Evolutionary conservation across 257 asterid genomes (phyloP).

Genomic region (Verbascum thapsus): DNA sequence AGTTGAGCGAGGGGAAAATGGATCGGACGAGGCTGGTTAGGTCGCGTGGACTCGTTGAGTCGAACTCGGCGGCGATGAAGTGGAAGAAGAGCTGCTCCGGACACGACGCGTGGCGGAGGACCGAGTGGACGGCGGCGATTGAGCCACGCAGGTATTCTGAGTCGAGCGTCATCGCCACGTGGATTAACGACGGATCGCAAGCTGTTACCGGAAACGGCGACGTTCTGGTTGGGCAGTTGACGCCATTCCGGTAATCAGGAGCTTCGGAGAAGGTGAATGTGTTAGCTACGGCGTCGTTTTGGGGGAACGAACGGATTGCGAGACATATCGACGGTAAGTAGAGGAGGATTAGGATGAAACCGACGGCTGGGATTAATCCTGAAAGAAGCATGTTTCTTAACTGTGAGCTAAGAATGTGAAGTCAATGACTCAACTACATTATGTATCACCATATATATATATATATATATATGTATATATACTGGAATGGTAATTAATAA

Average conservation of each 20-base stretch:
- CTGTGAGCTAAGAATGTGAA: slow-evolving; percentile 13
- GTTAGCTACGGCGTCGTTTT: slow-evolving; percentile 12
- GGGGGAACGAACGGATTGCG: slow-evolving; percentile 70
- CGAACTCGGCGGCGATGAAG: slow-evolving; percentile 77
- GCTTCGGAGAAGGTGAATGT: slow-evolving; percentile 47
- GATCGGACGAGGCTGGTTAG: slow-evolving; percentile 61
- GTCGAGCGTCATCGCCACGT: slow-evolving; percentile 86
- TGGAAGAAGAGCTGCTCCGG: slow-evolving; percentile 75
- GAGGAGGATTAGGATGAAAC: slow-evolving; percentile 34
- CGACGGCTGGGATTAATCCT: slow-evolving; percentile 29
- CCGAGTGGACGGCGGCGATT: slow-evolving; percentile 80
- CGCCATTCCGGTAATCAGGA: slow-evolving; percentile 59
- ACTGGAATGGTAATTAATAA: too few species aligned
- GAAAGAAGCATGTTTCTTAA: slow-evolving; percentile 45
- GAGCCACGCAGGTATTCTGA: slow-evolving; percentile 79
- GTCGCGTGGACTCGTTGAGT: slow-evolving; percentile 61
- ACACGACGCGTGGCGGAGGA: slow-evolving; percentile 84
- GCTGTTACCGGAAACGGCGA: slow-evolving; percentile 19
- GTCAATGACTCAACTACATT: slow-evolving; percentile 24
- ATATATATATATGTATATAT: too few species aligned
- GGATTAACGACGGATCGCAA: slow-evolving; percentile 64
- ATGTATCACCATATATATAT: too few species aligned
- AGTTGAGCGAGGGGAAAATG: slow-evolving; percentile 67
- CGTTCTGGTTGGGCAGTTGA: slow-evolving; percentile 31
- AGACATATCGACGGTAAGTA: slow-evolving; percentile 40